Percentiles rank a stretch among this genome's conserved stretches.
phyloP scores from a whole-genome alignment of 345 rosid species.

The Dipteronia sinensis region DNA sequence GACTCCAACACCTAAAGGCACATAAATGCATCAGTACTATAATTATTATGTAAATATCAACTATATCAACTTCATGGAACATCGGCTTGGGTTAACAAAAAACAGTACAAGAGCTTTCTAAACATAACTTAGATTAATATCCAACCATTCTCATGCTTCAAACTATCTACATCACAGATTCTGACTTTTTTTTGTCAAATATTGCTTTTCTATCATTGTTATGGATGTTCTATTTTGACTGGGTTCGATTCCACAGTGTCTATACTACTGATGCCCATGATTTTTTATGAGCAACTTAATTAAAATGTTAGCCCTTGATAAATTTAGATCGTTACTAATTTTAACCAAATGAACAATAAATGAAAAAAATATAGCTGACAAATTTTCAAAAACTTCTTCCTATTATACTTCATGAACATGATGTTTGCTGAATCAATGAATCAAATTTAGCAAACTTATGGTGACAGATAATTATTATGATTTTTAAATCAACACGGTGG shows the following conservation, averaged over 20 bases:
- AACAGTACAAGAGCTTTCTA: neutral
- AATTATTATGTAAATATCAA: neutral
- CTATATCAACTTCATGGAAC: neutral
- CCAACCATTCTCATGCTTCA: neutral
- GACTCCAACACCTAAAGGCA: conserved; percentile 86
- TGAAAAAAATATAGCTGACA: too few species aligned
- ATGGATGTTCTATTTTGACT: neutral
- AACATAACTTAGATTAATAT: neutral
- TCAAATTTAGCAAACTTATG: too few species aligned
- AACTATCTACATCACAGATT: neutral
- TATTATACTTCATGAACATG: neutral
- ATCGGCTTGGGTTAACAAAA: neutral
- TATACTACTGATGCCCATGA: too few species aligned
- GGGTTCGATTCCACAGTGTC: neutral
- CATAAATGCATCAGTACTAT: neutral
- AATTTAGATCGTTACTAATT: too few species aligned
- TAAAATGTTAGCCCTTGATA: too few species aligned
- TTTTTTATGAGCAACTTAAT: too few species aligned
- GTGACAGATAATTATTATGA: too few species aligned
- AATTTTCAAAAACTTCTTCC: neutral
- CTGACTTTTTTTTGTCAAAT: neutral
- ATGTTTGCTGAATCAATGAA: too few species aligned
- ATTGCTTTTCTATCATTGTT: neutral
- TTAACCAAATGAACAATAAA: too few species aligned
- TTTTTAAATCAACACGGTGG: too few species aligned